Conservation (phyloP, 495 filamentous ascomycete genomes). For the Penicillium chermesinum region DNA sequence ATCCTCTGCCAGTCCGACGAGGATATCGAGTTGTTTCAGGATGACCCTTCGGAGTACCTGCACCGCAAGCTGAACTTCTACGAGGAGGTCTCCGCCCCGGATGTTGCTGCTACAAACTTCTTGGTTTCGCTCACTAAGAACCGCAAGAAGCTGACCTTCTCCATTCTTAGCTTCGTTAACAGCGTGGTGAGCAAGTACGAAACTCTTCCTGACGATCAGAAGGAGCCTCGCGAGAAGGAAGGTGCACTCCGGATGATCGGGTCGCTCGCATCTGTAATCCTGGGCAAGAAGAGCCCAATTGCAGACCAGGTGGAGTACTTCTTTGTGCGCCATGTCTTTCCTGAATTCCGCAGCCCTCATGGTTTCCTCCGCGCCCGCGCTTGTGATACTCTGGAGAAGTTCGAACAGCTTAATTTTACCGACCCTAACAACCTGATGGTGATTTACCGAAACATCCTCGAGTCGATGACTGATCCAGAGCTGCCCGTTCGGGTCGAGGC, state of each 20-base stretch:
- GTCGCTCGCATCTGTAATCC: conserved; percentile 84
- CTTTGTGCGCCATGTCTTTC: conserved; percentile 96
- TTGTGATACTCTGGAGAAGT: conserved; percentile 96
- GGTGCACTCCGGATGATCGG: conserved; percentile 97
- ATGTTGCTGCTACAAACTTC: conserved; percentile 96
- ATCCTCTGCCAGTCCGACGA: conserved; percentile 89
- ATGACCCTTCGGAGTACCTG: conserved; percentile 91
- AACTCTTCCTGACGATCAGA: conserved; percentile 72
- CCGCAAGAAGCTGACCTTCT: conserved; percentile 92
- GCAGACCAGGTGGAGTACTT: conserved; percentile 99
- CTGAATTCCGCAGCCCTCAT: conserved; percentile 88
- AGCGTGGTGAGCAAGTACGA: conserved; percentile 88
- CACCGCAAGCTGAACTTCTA: conserved; percentile 97
- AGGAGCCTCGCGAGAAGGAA: conserved; percentile 91
- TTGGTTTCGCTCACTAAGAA: conserved; percentile 89
- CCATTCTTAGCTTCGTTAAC: conserved; percentile 89
- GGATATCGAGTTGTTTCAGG: conserved; percentile 88
- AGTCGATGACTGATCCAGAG: conserved; percentile 90
- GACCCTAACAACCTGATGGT: conserved; percentile 89
- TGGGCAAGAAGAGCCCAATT: conserved; percentile 96
- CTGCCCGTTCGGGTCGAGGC: conserved; percentile 93
- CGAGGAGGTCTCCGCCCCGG: conserved; percentile 92
- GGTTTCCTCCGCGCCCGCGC: conserved; percentile 93
- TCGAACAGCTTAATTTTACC: conserved; percentile 92
- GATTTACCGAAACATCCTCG: conserved; percentile 93